Percentiles rank a stretch among this genome's conserved stretches.
phyloP scores from a whole-genome alignment of 495 filamentous ascomycete species.

The Antarctomyces pellizariae region DNA sequence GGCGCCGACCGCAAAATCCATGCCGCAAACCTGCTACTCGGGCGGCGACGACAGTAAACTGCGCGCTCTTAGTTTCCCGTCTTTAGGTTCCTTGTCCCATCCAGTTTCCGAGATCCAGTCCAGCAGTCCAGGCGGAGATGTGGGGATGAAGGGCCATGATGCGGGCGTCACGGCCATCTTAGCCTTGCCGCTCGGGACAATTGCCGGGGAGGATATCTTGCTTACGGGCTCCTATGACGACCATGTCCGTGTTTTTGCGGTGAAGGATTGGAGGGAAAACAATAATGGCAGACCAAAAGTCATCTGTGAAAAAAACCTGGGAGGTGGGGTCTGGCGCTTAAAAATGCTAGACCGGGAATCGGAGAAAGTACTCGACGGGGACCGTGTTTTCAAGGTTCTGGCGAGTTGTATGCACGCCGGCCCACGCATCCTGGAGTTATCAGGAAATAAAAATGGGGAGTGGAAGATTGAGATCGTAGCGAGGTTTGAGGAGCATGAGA shows the following conservation, averaged over 20 bases:
- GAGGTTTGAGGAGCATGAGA: slow-evolving; percentile 67
- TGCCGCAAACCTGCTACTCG: slow-evolving; percentile 26
- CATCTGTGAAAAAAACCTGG: slow-evolving; percentile 41
- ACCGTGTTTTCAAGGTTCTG: slow-evolving; percentile 31
- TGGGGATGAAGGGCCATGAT: slow-evolving; percentile 30
- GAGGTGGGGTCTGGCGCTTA: slow-evolving; percentile 81
- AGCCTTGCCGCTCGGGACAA: slow-evolving; percentile 23
- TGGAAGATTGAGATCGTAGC: slow-evolving; percentile 45
- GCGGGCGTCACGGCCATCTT: slow-evolving; percentile 82
- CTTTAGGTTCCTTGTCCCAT: slow-evolving; percentile 9
- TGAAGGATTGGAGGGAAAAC: slow-evolving; percentile 18
- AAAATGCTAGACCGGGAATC: slow-evolving; percentile 25
- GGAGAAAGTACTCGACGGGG: slow-evolving; percentile 2
- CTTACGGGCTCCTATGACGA: slow-evolving; percentile 92
- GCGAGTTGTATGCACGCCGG: slow-evolving; percentile 92
- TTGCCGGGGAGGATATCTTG: slow-evolving; percentile 25
- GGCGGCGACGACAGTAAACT: slow-evolving; percentile 45
- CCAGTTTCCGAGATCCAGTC: slow-evolving; percentile 12
- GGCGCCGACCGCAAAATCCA: no score
- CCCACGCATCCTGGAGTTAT: slow-evolving; percentile 37
- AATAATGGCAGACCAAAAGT: slow-evolving; percentile 15
- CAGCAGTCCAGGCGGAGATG: slow-evolving; percentile 12
- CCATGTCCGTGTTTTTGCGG: slow-evolving; percentile 36
- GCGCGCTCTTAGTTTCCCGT: slow-evolving; percentile 12
- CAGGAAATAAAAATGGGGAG: slow-evolving; percentile 12